A percentile compares a stretch with the other conserved stretches of the same genome.
Evolutionary conservation across 2,329 filamentous ascomycete genomes (phyloP).

Genomic region (Rhynchosporium agropyri): DNA sequence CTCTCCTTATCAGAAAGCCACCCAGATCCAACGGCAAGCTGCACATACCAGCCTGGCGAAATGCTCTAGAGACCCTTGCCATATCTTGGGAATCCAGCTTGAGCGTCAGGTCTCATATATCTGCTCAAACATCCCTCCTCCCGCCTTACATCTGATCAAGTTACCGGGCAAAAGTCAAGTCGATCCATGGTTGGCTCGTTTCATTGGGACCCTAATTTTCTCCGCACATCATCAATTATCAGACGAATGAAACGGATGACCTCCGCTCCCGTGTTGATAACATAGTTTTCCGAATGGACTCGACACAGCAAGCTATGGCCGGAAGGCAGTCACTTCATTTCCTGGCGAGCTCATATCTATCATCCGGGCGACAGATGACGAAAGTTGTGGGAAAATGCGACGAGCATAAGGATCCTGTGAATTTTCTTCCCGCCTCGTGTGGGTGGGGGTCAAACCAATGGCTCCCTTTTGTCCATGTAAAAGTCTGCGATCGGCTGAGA

Average conservation of each 20-base stretch:
- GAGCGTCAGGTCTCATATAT: constrained; percentile 29
- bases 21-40: constrained; percentile 25
- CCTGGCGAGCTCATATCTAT: constrained; percentile 10
- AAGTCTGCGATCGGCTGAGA: constrained; percentile 18
- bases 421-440: constrained; percentile 2
- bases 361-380: constrained; percentile 4
- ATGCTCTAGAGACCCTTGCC: constrained; percentile 22
- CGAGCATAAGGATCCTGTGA: not conserved
- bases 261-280: constrained; percentile 19
- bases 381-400: not conserved
- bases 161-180: not conserved
- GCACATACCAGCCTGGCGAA: constrained; percentile 22
- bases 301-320: constrained; percentile 25
- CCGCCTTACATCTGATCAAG: constrained; percentile 15
- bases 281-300: constrained; percentile 21
- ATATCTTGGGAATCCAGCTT: constrained; percentile 18
- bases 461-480: not conserved
- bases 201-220: constrained; percentile 11
- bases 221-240: constrained; percentile 7
- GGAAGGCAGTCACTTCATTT: constrained; percentile 20
- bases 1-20: constrained; percentile 16
- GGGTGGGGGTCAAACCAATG: constrained; percentile 1
- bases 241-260: constrained; percentile 22
- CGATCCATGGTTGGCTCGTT: constrained; percentile 19
- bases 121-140: constrained; percentile 7